Base-by-base conservation (phyloP, 1,284 basidiomycete species). In the Tylopilus sp. region DNA sequence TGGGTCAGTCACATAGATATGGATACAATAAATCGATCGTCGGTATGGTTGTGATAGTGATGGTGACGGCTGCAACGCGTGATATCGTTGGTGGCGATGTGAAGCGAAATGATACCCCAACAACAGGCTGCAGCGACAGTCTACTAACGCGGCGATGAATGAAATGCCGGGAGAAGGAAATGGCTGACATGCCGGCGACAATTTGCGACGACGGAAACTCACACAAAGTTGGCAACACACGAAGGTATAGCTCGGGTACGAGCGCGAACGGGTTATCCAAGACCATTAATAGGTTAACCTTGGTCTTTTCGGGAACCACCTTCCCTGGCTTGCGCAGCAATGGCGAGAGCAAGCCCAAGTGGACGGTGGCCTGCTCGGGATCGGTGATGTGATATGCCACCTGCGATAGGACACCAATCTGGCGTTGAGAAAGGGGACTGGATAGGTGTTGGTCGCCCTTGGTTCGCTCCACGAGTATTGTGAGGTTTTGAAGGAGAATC, bases 231-330 rank as follows among this genome's bases (percentile, higher is more conserved):
- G 36, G 36, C 36, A 36, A 36, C 8, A 8, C 36, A 36, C 12
- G 36, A 36, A 29, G 29, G 29, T 29, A 73, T 61, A 95, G 85
- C 18, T 91, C 91, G 9, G 89, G 87, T 22, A 95, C 87, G 67
- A 95, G 85, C n/a, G 88, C 84, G 69, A 97, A 86, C 22, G 98
- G 85, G 60, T 87, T 87, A 61, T 87, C 84, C 41, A 98, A 81
- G 68, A 96, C 95, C 69, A 84, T 88, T 58, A 99, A 84, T 59
- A 99, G 82, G 76, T 98, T 91, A 52, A 90, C 85, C 83, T 99
- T 99, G 75, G 92, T 86, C 77, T 92, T 94, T 80, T 99, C 98
- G 0, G 94, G 87, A 0, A 99, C 88, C 12, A 91, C 79, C 73
- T 91, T 94, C 15, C 87, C 82, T 15, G 94, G 89, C 73, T 92